phyloP scores from a whole-genome alignment of 306 rosid genomes.

The Quercus agrifolia region DNA sequence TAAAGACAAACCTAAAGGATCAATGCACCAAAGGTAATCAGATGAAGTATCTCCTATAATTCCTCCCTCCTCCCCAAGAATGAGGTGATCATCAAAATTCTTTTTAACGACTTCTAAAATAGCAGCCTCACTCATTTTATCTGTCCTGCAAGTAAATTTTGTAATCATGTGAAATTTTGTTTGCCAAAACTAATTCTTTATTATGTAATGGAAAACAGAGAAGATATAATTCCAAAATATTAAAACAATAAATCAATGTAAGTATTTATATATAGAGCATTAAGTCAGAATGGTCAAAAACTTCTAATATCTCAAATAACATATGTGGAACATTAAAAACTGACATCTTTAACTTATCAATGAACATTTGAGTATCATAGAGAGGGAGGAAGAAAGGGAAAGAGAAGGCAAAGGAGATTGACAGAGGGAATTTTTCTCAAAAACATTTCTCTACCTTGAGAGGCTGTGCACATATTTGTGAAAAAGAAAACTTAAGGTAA shows the following conservation, averaged over 20 bases:
- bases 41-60: slow-evolving; percentile 81
- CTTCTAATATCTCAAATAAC: neutral
- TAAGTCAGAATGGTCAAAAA: neutral
- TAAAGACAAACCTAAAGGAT: slow-evolving; percentile 80
- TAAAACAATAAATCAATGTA: neutral
- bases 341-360: neutral
- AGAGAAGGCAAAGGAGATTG: neutral
- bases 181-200: neutral
- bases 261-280: neutral
- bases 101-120: slow-evolving; percentile 66
- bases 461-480: neutral
- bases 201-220: neutral
- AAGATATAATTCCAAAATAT: neutral
- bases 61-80: slow-evolving; percentile 99
- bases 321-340: neutral
- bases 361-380: neutral
- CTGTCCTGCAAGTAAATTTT: slow-evolving; percentile 63
- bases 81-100: slow-evolving; percentile 75
- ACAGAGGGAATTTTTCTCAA: neutral
- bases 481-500: neutral
- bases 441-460: neutral
- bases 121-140: slow-evolving; percentile 91
- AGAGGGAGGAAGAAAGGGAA: neutral
- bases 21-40: slow-evolving; percentile 98
- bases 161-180: slow-evolving; percentile 14